Evolutionary conservation across 1,284 basidiomycete genomes (phyloP).

Genomic region (Ceratobasidium sp.): DNA sequence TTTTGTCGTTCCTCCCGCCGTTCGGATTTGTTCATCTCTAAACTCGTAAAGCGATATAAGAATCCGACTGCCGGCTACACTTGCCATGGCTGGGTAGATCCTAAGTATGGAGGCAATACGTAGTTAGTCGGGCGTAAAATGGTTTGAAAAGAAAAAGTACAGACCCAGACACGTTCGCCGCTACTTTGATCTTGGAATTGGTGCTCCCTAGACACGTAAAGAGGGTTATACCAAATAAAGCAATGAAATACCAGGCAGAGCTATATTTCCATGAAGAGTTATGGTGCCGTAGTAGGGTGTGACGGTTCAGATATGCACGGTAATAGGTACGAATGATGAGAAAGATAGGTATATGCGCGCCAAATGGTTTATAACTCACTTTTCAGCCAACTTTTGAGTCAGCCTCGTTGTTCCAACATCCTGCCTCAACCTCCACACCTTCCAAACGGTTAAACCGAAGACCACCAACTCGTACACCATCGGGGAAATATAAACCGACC

Average conservation of each 20-base stretch:
- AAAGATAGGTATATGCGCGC: neutral
- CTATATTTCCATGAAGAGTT: neutral
- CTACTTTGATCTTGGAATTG: neutral
- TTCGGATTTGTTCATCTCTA: neutral
- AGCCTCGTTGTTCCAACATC: neutral
- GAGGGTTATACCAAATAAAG: neutral
- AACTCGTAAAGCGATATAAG: slow-evolving; percentile 27
- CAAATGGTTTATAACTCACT: neutral
- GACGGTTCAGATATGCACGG: neutral
- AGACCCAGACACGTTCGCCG: slow-evolving; percentile 1
- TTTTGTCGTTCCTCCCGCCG: neutral
- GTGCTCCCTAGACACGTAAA: slow-evolving; percentile 8
- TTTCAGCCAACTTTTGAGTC: slow-evolving; percentile 4
- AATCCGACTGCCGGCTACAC: slow-evolving; percentile 19
- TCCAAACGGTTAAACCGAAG: slow-evolving; percentile 18
- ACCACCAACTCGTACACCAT: slow-evolving; percentile 15
- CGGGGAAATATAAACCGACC: slow-evolving; percentile 12
- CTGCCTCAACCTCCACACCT: slow-evolving; percentile 5
- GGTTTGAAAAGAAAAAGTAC: neutral
- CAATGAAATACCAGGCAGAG: neutral
- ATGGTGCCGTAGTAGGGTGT: no score
- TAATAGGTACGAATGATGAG: neutral
- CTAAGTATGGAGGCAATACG: neutral
- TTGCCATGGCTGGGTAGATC: neutral
- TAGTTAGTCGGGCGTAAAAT: neutral